phyloP scores from a whole-genome alignment of 192 early-diverging fungal species.

The Coemansia sp. region DNA sequence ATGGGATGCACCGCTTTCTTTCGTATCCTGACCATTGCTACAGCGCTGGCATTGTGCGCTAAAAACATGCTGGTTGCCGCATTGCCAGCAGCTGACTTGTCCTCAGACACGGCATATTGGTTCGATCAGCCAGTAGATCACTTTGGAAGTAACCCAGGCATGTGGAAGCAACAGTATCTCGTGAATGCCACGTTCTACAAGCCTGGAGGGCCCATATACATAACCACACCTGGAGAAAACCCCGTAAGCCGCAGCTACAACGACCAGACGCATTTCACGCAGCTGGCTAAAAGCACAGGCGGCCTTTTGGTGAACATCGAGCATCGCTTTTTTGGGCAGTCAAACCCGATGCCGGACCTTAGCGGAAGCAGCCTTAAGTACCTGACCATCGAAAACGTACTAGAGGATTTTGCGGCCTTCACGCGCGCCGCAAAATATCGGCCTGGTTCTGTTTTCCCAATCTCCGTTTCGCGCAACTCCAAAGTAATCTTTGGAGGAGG shows the following conservation, averaged over 20 bases:
- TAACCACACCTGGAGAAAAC: conserved; percentile 31
- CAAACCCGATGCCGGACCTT: conserved; percentile 51
- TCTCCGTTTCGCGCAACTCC: conserved; percentile 17
- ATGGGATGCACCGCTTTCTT: background rate
- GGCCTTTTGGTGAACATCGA: conserved; percentile 58
- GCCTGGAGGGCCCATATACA: conserved; percentile 34
- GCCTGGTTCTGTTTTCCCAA: conserved; percentile 15
- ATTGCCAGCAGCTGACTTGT: background rate
- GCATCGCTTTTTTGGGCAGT: conserved; percentile 61
- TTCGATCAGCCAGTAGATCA: conserved; percentile 42
- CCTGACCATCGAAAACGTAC: conserved; percentile 26
- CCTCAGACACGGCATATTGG: conserved; percentile 19
- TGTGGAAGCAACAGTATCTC: conserved; percentile 33
- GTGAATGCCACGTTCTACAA: conserved; percentile 41
- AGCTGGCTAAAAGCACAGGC: conserved; percentile 54
- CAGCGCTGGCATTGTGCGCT: background rate
- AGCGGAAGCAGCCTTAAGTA: conserved; percentile 33
- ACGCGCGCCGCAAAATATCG: conserved; percentile 19
- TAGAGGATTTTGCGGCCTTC: conserved; percentile 37
- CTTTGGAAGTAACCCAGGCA: conserved; percentile 18
- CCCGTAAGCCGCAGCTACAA: conserved; percentile 11
- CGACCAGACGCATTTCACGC: conserved; percentile 20
- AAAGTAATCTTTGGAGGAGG: conserved; percentile 58
- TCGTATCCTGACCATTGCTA: background rate
- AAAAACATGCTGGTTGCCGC: background rate